Percentiles rank a stretch among this genome's conserved stretches.
Conservation (phyloP, 306 rosid species). For the Potentilla sterilis region DNA sequence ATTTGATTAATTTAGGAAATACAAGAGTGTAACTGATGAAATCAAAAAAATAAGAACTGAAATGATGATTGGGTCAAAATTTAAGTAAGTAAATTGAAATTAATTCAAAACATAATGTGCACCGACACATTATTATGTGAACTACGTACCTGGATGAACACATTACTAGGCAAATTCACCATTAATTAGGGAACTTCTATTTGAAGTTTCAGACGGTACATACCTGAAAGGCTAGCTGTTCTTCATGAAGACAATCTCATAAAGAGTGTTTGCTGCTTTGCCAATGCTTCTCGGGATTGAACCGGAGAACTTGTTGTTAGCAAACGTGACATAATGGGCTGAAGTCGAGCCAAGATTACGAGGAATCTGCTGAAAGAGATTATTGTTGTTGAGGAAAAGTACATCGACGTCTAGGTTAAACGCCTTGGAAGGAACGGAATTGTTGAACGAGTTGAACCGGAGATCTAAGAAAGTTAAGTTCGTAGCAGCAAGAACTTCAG, state of each 20-base stretch:
- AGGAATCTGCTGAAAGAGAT: constrained; percentile 34
- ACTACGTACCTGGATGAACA: too few species aligned
- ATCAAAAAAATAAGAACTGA: too few species aligned
- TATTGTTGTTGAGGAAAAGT: constrained; percentile 67
- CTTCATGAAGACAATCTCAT: constrained; percentile 60
- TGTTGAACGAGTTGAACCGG: constrained; percentile 48
- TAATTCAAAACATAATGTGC: too few species aligned
- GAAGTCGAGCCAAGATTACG: constrained; percentile 50
- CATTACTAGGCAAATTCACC: too few species aligned
- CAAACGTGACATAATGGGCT: constrained; percentile 63
- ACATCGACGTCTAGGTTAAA: constrained; percentile 46
- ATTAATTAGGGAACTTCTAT: too few species aligned
- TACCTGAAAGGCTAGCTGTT: constrained; percentile 34
- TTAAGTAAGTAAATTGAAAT: too few species aligned
- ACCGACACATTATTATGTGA: too few species aligned
- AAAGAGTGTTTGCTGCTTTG: constrained; percentile 25
- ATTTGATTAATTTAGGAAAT: too few species aligned
- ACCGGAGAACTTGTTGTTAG: constrained; percentile 55
- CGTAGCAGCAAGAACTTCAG: constrained; percentile 8
- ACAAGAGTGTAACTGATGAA: too few species aligned
- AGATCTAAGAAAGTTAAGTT: constrained; percentile 60
- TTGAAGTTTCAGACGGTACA: too few species aligned
- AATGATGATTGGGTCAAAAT: too few species aligned
- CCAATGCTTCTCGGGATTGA: constrained; percentile 60
- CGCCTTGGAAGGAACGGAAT: constrained; percentile 33